A percentile compares a stretch with the other conserved stretches of the same genome.
Evolutionary conservation across 2,329 filamentous ascomycete genomes (phyloP).

Genomic region (Alternaria gaisen): DNA sequence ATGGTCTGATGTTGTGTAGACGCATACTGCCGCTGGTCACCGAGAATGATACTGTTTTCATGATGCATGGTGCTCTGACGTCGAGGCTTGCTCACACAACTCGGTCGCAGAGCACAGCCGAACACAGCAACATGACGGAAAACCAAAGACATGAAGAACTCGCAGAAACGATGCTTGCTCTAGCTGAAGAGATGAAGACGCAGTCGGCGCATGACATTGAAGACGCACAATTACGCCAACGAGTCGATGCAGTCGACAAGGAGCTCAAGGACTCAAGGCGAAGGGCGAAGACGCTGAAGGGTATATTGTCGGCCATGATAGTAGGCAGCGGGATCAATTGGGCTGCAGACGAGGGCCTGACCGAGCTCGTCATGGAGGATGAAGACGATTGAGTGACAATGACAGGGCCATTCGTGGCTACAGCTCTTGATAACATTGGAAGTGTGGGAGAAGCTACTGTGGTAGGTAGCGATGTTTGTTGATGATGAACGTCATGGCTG

Average conservation of each 20-base stretch:
- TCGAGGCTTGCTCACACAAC: conserved; percentile 61
- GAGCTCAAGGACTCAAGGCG: conserved; percentile 70
- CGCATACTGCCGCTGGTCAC: conserved; percentile 73
- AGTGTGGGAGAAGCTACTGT: neutral
- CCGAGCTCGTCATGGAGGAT: conserved; percentile 76
- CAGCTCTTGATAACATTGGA: neutral
- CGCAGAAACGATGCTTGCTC: conserved; percentile 68
- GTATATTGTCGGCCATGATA: conserved; percentile 78
- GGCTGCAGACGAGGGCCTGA: conserved; percentile 73
- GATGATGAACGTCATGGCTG: conserved; percentile 16
- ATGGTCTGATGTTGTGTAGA: conserved; percentile 53
- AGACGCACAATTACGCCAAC: conserved; percentile 62
- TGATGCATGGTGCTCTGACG: conserved; percentile 68
- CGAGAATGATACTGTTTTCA: conserved; percentile 72
- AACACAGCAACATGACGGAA: conserved; percentile 66
- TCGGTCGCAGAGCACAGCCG: conserved; percentile 64
- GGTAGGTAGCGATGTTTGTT: conserved; percentile 19
- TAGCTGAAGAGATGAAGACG: conserved; percentile 66
- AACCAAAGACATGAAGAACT: conserved; percentile 70
- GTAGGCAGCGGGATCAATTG: conserved; percentile 85
- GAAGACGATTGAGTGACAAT: conserved; percentile 47
- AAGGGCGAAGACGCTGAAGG: conserved; percentile 79
- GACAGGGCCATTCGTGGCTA: neutral
- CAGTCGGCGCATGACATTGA: conserved; percentile 64
- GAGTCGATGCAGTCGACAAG: conserved; percentile 67